Evolutionary conservation across 176 grass and related monocot species (phyloP), one percentile per base, ranked within the genome.

Genomic region (Cenchrus fungigraminus): DNA sequence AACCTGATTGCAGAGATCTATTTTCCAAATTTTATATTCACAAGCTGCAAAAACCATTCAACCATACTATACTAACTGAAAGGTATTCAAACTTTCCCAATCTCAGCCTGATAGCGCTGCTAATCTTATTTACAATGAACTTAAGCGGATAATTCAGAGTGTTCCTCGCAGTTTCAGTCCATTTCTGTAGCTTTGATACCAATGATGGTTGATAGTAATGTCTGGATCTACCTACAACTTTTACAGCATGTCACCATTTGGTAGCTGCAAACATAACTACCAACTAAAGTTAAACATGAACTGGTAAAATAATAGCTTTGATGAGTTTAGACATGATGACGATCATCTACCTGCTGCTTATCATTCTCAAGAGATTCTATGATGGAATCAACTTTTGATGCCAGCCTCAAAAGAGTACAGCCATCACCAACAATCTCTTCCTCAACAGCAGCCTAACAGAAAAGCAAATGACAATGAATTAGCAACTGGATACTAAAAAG

Each of bases 391-490:
- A 89, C 94, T 80, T 85, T 85, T 62, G 76, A 79, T n/a, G 88
- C 76, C 64, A 92, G 91, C 80, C 89, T 91, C 72, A 94, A 87
- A 69, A 83, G 89, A 70, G 88, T 87, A 83, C 79, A 90, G 17
- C 76, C 83, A 85, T 74, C 92, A 73, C 86, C 88, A 83, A 94
- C 83, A 66, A 90, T 86, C 70, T 64, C 81, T 81, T 89, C 79
- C 78, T 88, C 83, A 52, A 92, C 86, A 49, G 80, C 85, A 57
- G 85, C 80, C 90, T 91, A 84, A 71, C 68, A 56, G 70, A 51
- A 79, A 74, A 90, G 50, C 60, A 77, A 37, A 14, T 40, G 51
- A 61, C 62, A 59, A 9, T 82, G n/a, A 66, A 68, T 56, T 9
- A 79, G 16, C 49, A 47, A 28, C 7, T 17, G 59, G 68, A 58